Percentiles rank a stretch among this genome's conserved stretches.
Evolutionary conservation across 1,284 basidiomycete species (phyloP).

Genomic region (Malassezia sympodialis): DNA sequence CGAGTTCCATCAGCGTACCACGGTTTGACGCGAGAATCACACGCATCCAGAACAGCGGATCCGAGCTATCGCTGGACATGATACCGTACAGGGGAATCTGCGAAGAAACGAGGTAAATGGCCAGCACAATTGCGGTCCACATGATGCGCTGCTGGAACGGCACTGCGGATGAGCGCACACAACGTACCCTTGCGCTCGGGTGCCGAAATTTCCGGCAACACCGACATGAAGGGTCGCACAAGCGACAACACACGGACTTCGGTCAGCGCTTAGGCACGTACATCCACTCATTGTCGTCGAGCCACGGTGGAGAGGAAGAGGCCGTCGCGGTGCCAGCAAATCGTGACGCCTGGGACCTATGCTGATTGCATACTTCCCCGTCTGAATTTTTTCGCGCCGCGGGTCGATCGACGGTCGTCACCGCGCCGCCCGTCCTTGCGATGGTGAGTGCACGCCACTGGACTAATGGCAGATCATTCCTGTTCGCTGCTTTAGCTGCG

Average conservation of each 20-base stretch:
- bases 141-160: conserved; percentile 45
- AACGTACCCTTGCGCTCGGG: conserved; percentile 44
- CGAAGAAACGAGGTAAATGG: conserved; percentile 46
- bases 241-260: conserved; percentile 46
- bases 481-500: conserved; percentile 47
- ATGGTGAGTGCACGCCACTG: conserved; percentile 4
- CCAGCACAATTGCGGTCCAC: conserved; percentile 48
- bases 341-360: neutral
- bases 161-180: conserved; percentile 19
- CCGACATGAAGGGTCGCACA: conserved; percentile 47
- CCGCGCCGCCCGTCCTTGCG: neutral
- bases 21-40: conserved; percentile 96
- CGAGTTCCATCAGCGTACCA: conserved; percentile 97
- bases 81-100: conserved; percentile 48
- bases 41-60: conserved; percentile 99
- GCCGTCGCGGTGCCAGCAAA: conserved; percentile 13
- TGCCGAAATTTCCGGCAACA: conserved; percentile 46
- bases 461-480: conserved; percentile 36
- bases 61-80: conserved; percentile 51
- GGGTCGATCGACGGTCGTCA: neutral
- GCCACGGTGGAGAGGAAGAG: conserved; percentile 8
- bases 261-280: conserved; percentile 8
- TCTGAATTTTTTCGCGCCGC: conserved; percentile 6
- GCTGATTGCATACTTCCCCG: neutral
- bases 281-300: conserved; percentile 18